A percentile compares a stretch with the other conserved stretches of the same genome.
Conservation (phyloP, 2,329 filamentous ascomycete genomes). For the Fusarium albidum region DNA sequence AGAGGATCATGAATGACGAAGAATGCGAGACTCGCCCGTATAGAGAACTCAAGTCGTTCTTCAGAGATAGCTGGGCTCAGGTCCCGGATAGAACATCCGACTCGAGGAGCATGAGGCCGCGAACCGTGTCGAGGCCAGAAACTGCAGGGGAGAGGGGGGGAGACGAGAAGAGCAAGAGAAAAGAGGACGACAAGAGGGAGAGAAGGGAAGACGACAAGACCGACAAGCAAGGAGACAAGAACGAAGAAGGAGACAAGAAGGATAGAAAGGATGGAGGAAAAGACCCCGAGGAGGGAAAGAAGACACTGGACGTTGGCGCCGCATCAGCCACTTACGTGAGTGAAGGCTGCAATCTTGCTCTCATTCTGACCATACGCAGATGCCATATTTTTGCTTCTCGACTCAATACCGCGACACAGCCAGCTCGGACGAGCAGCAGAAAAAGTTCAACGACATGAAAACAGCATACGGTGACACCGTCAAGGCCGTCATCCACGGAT, state of each 20-base stretch:
- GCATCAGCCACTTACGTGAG: too few relatives aligned
- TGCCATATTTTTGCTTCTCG: too few relatives aligned
- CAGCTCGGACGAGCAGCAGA: too few relatives aligned
- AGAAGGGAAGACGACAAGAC: background rate
- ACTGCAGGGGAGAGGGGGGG: too few relatives aligned
- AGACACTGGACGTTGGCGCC: too few relatives aligned
- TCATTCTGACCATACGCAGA: too few relatives aligned
- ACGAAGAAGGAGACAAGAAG: background rate
- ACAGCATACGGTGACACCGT: too few relatives aligned
- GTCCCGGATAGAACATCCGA: background rate
- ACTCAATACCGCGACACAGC: too few relatives aligned
- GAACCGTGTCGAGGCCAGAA: background rate
- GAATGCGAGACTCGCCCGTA: background rate
- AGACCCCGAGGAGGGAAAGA: background rate
- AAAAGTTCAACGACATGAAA: too few relatives aligned
- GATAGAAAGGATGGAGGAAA: background rate
- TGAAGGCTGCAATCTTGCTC: too few relatives aligned
- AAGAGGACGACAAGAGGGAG: background rate
- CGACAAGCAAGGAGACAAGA: background rate
- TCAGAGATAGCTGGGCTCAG: conserved; percentile 9
- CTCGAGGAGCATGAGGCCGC: conserved; percentile 12
- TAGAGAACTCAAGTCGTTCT: background rate
- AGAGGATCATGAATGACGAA: background rate
- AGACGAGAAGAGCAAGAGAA: too few relatives aligned
- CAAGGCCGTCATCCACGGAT: conserved; percentile 19